phyloP scores from a whole-genome alignment of 306 rosid genomes.

The Macrotyloma uniflorum region DNA sequence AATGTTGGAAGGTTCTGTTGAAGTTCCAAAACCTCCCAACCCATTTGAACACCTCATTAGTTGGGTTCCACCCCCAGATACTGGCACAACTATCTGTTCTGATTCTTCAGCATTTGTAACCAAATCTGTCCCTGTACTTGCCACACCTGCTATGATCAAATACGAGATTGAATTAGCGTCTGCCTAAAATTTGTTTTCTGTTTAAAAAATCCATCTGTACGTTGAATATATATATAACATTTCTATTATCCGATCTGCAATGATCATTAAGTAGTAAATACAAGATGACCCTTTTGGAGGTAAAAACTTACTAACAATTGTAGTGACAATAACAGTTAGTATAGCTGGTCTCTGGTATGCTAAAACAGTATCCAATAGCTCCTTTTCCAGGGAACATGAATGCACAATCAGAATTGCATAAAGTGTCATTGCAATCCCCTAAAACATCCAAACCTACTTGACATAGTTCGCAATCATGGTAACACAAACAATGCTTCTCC shows the following conservation, averaged over 20 bases:
- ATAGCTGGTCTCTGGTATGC: background rate
- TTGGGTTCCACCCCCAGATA: background rate
- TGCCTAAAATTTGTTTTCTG: background rate
- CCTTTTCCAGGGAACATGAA: background rate
- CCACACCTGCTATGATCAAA: background rate
- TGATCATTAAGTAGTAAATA: too few relatives aligned
- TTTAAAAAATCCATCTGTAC: background rate
- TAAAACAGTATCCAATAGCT: background rate
- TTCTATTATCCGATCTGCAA: too few relatives aligned
- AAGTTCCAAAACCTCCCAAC: slow-evolving; percentile 41
- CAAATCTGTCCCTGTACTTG: background rate
- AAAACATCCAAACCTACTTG: background rate
- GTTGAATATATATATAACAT: too few relatives aligned
- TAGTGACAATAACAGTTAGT: too few relatives aligned
- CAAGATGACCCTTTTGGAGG: too few relatives aligned
- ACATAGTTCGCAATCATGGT: background rate
- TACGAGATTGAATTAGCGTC: background rate
- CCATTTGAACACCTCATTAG: slow-evolving; percentile 36
- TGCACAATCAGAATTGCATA: background rate
- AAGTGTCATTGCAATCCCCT: background rate
- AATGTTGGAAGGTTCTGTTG: slow-evolving; percentile 52
- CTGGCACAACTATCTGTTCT: background rate
- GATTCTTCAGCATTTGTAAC: background rate
- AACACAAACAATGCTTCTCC: background rate
- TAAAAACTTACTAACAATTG: background rate